Conservation (phyloP, 345 rosid species). For the Trapa bicornis region DNA sequence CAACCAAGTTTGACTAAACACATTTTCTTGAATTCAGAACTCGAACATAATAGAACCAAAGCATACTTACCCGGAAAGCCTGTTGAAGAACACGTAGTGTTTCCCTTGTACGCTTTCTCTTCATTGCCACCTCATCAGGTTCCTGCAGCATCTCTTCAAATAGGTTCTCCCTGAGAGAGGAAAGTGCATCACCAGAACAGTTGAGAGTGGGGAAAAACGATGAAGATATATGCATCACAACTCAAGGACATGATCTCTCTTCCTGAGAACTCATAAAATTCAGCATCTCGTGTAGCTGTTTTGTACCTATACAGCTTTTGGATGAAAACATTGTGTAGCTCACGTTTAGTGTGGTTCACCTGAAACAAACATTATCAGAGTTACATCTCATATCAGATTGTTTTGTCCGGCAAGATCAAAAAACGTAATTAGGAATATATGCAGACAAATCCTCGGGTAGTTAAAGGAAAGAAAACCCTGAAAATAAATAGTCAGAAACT, state of each 20-base stretch:
- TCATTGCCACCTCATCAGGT: constrained; percentile 74
- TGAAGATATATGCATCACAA: background rate
- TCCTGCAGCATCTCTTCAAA: constrained; percentile 99
- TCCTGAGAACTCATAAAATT: too few relatives aligned
- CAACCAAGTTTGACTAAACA: background rate
- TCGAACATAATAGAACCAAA: background rate
- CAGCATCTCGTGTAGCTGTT: background rate
- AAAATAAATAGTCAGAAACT: background rate
- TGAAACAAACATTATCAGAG: constrained; percentile 18
- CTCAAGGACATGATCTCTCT: background rate
- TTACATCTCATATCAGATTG: background rate
- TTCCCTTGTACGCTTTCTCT: constrained; percentile 80
- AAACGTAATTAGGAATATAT: background rate
- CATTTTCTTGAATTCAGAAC: background rate
- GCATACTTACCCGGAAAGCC: constrained; percentile 68
- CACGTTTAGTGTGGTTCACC: constrained; percentile 97
- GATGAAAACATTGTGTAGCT: constrained; percentile 88
- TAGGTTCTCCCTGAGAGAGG: constrained; percentile 60
- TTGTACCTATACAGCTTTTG: constrained; percentile 78
- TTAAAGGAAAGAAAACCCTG: background rate
- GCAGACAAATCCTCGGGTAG: background rate
- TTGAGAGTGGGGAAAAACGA: background rate
- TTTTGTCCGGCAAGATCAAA: background rate
- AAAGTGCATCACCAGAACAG: background rate
- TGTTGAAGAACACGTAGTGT: constrained; percentile 81